Base-by-base conservation (phyloP, 2,329 filamentous ascomycete species). In the Venturia asperata region DNA sequence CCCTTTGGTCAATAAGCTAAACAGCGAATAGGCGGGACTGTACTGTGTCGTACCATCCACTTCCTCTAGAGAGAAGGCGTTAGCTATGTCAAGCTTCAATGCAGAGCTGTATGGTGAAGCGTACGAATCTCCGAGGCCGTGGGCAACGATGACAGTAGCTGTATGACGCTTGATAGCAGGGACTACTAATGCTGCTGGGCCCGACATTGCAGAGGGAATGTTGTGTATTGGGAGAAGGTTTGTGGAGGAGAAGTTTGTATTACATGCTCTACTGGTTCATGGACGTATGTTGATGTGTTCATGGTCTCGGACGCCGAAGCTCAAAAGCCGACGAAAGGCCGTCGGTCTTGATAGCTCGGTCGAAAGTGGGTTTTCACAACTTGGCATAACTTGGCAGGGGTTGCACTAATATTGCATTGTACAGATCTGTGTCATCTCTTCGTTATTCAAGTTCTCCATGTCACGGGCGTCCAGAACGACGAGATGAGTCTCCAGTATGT, bases 141-240 rank as follows among this genome's bases (percentile, higher is more conserved):
- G 94, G 63, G 90, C 83, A 77, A 97, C 92, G 72, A 99, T 97
- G 71, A 97, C 89, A 3, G 93, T 97, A 30, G 92, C 92, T 45
- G 94, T 97, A 78, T 97, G 94, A 73, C 85, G 86, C 74, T 85
- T 89, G 42, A 90, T 79, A 49, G 92, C 90, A 37, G 91, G 90
- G 67, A 96, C 87, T 24, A 94, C 82, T 64, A 94, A 80, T 13
- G 80, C 79, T 65, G 80, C 79, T 68, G 77, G 76, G 39, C 73
- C 68, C 55, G 79, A 69, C 79, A 82, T 81, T 21, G 27, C 64
- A 21, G 39, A 37, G 17, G 30, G n/a, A n/a, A 27, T n/a, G 21
- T 52, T 52, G 47, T 37, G 30, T 39, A 19, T 58, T n/a, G 6
- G 52, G 17, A 58, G 49, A 58, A 37, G 7, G 52, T 4, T 0